Conservation (phyloP, 1,284 basidiomycete genomes). For the Porogramme epimiltina region DNA sequence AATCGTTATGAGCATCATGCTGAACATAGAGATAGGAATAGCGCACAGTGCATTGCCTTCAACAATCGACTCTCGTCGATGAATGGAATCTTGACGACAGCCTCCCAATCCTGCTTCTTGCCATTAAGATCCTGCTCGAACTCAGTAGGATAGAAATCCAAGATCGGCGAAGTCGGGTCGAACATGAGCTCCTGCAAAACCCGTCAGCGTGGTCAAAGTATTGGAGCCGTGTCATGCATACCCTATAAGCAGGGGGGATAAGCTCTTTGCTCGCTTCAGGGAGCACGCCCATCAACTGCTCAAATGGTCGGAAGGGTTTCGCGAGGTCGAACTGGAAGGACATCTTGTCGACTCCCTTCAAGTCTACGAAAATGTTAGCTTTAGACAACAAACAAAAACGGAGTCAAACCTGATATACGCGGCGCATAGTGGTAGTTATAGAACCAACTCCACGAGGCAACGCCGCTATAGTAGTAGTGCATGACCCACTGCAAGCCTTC, state of each 20-base stretch:
- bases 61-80: slow-evolving; percentile 87
- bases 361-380: slow-evolving; percentile 50
- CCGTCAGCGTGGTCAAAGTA: background rate
- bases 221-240: slow-evolving; percentile 33
- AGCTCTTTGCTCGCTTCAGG: slow-evolving; percentile 89
- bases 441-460: slow-evolving; percentile 99
- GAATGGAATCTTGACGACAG: slow-evolving; percentile 98
- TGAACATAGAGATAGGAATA: background rate
- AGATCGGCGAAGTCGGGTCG: slow-evolving; percentile 83
- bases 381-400: background rate
- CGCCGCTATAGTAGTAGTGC: slow-evolving; percentile 98
- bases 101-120: slow-evolving; percentile 99
- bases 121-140: slow-evolving; percentile 97
- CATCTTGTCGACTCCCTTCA: slow-evolving; percentile 79
- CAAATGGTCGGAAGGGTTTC: slow-evolving; percentile 90
- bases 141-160: slow-evolving; percentile 92
- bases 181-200: slow-evolving; percentile 82
- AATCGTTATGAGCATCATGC: background rate
- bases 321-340: slow-evolving; percentile 87
- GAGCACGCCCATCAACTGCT: slow-evolving; percentile 98
- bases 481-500: slow-evolving; percentile 99
- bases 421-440: slow-evolving; percentile 98
- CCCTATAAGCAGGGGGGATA: slow-evolving; percentile 85
- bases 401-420: slow-evolving; percentile 76
- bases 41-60: slow-evolving; percentile 78